Evolutionary conservation across 192 early-diverging fungal genomes (phyloP).

Genomic region (Cetraspora pellucida): DNA sequence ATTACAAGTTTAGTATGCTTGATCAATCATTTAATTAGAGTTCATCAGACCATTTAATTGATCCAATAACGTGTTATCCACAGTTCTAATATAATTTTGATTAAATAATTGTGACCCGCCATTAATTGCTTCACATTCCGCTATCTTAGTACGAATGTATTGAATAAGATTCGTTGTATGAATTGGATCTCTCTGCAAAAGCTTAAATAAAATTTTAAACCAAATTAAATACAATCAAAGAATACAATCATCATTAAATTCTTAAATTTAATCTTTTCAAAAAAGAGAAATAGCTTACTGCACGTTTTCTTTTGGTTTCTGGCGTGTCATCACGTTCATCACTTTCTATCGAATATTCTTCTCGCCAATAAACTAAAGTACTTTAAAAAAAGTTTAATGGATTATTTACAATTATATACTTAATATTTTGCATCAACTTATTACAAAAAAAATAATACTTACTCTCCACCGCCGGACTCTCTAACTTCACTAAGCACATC

Average conservation of each 20-base stretch:
- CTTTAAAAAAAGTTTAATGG: conserved; percentile 37
- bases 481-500: conserved; percentile 66
- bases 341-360: conserved; percentile 50
- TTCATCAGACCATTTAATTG: conserved; percentile 37
- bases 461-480: conserved; percentile 63
- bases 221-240: background rate
- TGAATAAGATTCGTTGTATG: conserved; percentile 56
- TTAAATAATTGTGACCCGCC: conserved; percentile 50
- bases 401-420: background rate
- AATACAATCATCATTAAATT: background rate
- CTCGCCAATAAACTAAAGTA: conserved; percentile 58
- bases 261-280: background rate
- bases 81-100: conserved; percentile 43
- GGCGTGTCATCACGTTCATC: conserved; percentile 46
- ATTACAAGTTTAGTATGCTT: no score
- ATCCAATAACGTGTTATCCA: conserved; percentile 49
- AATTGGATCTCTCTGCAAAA: conserved; percentile 61
- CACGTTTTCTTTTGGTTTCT: conserved; percentile 54
- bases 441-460: conserved; percentile 27
- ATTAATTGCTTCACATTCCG: conserved; percentile 51
- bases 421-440: background rate
- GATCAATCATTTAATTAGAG: no score
- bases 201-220: conserved; percentile 21
- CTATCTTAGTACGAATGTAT: conserved; percentile 56
- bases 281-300: conserved; percentile 26